phyloP scores from a whole-genome alignment of 139 green algal genomes.

The Mesostigma viride region DNA sequence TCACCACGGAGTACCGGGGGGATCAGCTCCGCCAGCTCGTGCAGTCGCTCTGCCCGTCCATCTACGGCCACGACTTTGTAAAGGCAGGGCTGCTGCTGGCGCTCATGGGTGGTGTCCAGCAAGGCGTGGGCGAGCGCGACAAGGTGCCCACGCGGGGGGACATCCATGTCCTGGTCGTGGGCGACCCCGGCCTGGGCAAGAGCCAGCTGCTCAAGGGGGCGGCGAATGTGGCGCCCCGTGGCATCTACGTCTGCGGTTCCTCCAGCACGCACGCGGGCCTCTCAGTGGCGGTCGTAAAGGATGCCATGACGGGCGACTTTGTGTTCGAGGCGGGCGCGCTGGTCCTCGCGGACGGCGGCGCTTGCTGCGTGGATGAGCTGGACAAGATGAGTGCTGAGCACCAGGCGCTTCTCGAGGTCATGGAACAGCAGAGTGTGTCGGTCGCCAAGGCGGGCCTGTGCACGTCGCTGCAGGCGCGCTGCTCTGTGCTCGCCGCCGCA shows the following conservation, averaged over 20 bases:
- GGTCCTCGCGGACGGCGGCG: slow-evolving; percentile 68
- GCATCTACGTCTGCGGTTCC: slow-evolving; percentile 87
- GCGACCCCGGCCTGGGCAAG: slow-evolving; percentile 36
- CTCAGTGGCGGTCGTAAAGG: slow-evolving; percentile 59
- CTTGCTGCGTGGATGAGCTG: slow-evolving; percentile 90
- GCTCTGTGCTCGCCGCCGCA: slow-evolving; percentile 76
- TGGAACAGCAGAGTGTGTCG: slow-evolving; percentile 82
- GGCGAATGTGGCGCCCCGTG: slow-evolving; percentile 48
- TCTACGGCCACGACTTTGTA: slow-evolving; percentile 84
- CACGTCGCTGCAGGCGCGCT: slow-evolving; percentile 70
- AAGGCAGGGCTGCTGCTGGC: slow-evolving; percentile 73
- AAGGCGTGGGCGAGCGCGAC: slow-evolving; percentile 35
- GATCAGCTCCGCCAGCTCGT: slow-evolving; percentile 66
- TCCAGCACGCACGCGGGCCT: slow-evolving; percentile 59
- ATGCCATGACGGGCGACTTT: slow-evolving; percentile 23
- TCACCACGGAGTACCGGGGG: slow-evolving; percentile 45
- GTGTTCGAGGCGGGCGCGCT: slow-evolving; percentile 49
- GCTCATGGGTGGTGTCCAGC: slow-evolving; percentile 74
- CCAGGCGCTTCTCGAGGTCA: slow-evolving; percentile 68
- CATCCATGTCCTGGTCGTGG: slow-evolving; percentile 34
- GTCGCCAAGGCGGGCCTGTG: slow-evolving; percentile 86
- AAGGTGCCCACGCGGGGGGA: slow-evolving; percentile 26
- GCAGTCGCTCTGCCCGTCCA: slow-evolving; percentile 69
- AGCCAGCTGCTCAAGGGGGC: slow-evolving; percentile 46
- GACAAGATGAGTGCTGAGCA: slow-evolving; percentile 65